Base-by-base conservation (phyloP, 2,329 filamentous ascomycete species). In the Microcyclosporella mali region DNA sequence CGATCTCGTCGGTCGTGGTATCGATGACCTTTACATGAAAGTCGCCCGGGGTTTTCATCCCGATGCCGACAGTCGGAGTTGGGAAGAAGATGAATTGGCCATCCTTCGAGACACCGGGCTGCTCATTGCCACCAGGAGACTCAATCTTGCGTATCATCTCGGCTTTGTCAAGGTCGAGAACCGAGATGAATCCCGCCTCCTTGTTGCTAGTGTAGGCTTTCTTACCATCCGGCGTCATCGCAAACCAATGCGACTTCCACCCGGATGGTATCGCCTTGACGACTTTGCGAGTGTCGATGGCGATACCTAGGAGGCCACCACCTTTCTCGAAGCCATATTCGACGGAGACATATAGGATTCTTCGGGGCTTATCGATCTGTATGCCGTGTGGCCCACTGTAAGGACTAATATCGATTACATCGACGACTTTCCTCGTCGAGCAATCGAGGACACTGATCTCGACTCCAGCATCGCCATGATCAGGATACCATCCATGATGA, bases 131-230 rank as follows among this genome's bases (percentile, higher is more conserved):
- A 2, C 37, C 37, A 8, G 28, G 27, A 11, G 31, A 17, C 3
- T 39, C 37, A 18, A 39, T 31, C 28, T 39, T 39, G 15, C 37
- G 27, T 6, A 29, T 14, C 37, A 39, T 39, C 37, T 39, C 31
- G 27, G 21, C 37, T 15, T 31, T 15, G 2, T 31, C 37, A 3
- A 39, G n/a, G 19, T 39, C 37, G 3, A 39, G 9, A 15, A 39
- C 16, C 14, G 37, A 39, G 15, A 39, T 39, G 27, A 39, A 39
- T 3, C 37, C 37, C 3, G 37, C 46, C 27, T 46, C 43, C 36
- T 49, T 49, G 36, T 49, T 49, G 39, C 46, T 46, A 9, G 46
- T 49, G 27, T 43, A 49, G 3, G 40, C 46, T 31, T 46, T 49
- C 6, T 33, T 34, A 4, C 46, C 43, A 19, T 49, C 39, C 16